Base-by-base conservation (phyloP, 805 yeast genomes). In the Metschnikowia bowlesiae region DNA sequence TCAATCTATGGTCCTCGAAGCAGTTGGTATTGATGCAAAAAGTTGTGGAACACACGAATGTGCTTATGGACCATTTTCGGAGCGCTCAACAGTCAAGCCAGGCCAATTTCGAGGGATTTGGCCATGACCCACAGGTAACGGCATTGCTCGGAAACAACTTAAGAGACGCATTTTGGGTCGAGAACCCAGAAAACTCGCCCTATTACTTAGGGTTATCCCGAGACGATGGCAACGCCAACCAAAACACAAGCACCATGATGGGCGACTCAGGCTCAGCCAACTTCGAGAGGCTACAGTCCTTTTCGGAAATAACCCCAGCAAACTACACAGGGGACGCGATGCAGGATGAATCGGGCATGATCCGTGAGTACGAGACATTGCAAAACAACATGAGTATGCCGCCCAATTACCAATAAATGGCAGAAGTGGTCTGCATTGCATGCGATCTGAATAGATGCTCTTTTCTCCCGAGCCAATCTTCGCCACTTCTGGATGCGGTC, bases 101-200 rank as follows among this genome's bases (percentile, higher is more conserved):
- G 11, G 22, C 29, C 11, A 10, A 46, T 3, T 51, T 55, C 38
- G 47, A 38, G 13, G 55, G 54, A 8, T 52, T 44, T n/a, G 57
- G 47, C 5, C 35, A 50, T 30, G 53, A 50, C 18, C 55, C 53
- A 8, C 58, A 63, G 11, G 59, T 70, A 22, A 71, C 74, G 42
- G 70, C 70, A 22, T 61, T 72, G 46, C 57, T 70, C 28, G 78
- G 81, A 8, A 69, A 75, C 55, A 62, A 67, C 43, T 58, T 75
- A 36, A 67, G 65, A 44, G 83, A 79, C 59, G 83, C 83, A 6
- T 79, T 79, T 53, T 77, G 79, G 73, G 66, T 78, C 42, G 75
- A 77, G 14, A 75, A 76, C 22, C 55, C 54, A n/a, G 55, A 53
- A 6, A 50, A 53, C 44, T 44, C 53, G 14, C 43, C 52, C 14